Conservation (phyloP, 73 alveolate species). For the Blepharisma japonicum region DNA sequence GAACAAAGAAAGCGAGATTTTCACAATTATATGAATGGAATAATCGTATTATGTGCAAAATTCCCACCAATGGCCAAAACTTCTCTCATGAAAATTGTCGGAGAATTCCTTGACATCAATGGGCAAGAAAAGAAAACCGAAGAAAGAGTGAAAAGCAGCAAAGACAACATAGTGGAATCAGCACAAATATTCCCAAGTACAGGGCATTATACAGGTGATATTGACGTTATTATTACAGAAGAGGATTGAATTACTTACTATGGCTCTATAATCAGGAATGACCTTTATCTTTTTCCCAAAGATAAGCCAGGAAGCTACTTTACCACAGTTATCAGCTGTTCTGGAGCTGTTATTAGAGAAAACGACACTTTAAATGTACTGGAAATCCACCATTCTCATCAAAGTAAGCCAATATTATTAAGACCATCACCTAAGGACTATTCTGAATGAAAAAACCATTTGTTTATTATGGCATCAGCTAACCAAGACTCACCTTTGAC, state of each 20-base stretch:
- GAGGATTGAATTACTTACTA: slow-evolving; percentile 24
- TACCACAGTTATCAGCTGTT: slow-evolving; percentile 5
- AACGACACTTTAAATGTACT: not conserved
- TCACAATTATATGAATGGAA: not conserved
- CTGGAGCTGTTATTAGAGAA: not conserved
- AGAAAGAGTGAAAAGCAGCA: not conserved
- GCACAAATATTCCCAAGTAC: not conserved
- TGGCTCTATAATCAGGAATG: slow-evolving; percentile 4
- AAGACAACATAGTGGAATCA: not conserved
- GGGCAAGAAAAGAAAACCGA: not conserved
- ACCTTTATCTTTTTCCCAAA: not conserved
- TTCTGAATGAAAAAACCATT: slow-evolving; percentile 1
- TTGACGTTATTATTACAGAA: not conserved
- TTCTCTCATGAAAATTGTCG: not conserved
- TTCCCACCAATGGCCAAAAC: not conserved
- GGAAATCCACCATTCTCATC: slow-evolving; percentile 14
- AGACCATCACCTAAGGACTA: not conserved
- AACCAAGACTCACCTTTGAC: not conserved
- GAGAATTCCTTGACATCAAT: not conserved
- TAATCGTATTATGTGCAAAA: not conserved
- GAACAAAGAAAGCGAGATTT: not conserved
- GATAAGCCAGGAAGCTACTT: not conserved
- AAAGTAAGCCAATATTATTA: not conserved
- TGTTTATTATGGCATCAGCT: not conserved
- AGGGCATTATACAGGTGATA: not conserved